phyloP scores from a whole-genome alignment of 345 rosid genomes.

The Arabidopsis suecica region DNA sequence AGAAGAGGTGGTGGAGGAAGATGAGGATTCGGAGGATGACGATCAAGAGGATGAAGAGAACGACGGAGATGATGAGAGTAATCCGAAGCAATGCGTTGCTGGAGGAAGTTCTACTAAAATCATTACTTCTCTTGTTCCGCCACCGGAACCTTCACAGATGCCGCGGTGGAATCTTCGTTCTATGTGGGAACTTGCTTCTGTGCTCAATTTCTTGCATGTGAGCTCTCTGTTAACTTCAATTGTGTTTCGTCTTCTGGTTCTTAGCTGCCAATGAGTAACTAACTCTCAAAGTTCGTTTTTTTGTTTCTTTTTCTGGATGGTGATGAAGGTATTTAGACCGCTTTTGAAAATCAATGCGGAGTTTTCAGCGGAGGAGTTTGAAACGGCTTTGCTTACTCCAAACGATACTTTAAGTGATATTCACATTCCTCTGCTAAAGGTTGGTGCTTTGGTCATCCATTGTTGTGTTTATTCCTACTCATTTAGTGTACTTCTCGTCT shows the following conservation, averaged over 20 bases:
- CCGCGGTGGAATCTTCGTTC: slow-evolving; percentile 95
- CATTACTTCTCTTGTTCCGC: slow-evolving; percentile 76
- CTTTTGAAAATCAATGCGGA: slow-evolving; percentile 78
- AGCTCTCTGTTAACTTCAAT: slow-evolving; percentile 43
- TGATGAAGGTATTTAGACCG: slow-evolving; percentile 81
- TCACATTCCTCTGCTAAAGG: slow-evolving; percentile 97
- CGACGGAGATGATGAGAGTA: slow-evolving; percentile 35
- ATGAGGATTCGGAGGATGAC: slow-evolving; percentile 61
- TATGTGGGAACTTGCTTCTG: slow-evolving; percentile 98
- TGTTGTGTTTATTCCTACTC: slow-evolving; percentile 10
- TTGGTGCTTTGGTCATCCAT: slow-evolving; percentile 50
- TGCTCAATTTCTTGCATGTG: slow-evolving; percentile 97
- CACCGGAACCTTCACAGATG: slow-evolving; percentile 83
- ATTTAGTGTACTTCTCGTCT: slow-evolving; percentile 26
- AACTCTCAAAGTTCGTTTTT: slow-evolving; percentile 10
- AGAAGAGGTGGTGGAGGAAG: slow-evolving; percentile 43
- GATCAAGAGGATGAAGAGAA: slow-evolving; percentile 55
- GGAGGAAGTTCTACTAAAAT: slow-evolving; percentile 58
- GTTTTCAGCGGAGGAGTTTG: slow-evolving; percentile 97
- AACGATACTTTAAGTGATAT: slow-evolving; percentile 92
- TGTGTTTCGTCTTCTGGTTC: neutral
- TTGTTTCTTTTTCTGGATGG: slow-evolving; percentile 13
- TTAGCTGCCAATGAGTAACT: slow-evolving; percentile 26
- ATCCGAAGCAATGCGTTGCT: slow-evolving; percentile 55
- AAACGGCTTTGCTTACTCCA: slow-evolving; percentile 85